These are phyloP conservation scores for Cercospora berteroae DNA, from an alignment of 2,329 filamentous ascomycete species.

Conservation along the genomic window DNA sequence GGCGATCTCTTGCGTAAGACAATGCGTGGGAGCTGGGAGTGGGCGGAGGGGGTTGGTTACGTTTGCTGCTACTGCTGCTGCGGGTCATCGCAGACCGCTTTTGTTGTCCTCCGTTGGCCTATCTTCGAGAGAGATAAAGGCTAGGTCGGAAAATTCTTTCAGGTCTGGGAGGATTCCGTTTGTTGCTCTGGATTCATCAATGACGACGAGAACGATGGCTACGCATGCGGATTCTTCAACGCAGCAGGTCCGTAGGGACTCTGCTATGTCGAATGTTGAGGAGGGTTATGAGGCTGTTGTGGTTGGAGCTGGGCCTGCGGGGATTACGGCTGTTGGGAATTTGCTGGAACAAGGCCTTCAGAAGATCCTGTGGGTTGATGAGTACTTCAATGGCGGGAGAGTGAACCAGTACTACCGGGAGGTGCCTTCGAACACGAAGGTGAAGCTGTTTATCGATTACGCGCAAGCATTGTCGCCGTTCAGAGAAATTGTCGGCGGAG, in stretches of 20 bases:
- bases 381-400: constrained; percentile 50
- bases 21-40: constrained; percentile 2
- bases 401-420: constrained; percentile 55
- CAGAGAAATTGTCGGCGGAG: constrained; percentile 49
- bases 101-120: not conserved
- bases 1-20: constrained; percentile 10
- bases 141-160: not conserved
- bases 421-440: constrained; percentile 64
- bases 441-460: constrained; percentile 58
- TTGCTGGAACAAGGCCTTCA: constrained; percentile 55
- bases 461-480: constrained; percentile 56
- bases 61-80: constrained; percentile 1
- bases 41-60: constrained; percentile 12
- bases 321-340: constrained; percentile 61
- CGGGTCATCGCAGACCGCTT: constrained; percentile 16
- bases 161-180: not conserved
- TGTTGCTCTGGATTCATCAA: not conserved
- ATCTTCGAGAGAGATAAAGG: not conserved
- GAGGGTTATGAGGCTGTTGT: constrained; percentile 53
- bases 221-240: not conserved
- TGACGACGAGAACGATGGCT: constrained; percentile 12
- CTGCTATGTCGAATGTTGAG: constrained; percentile 16
- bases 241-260: constrained; percentile 16
- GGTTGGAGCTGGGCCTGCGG: constrained; percentile 59
- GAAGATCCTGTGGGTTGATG: constrained; percentile 60